A percentile compares a stretch with the other conserved stretches of the same genome.
These are phyloP conservation scores for Ceratobasidium theobromae DNA, from an alignment of 1,284 basidiomycete genomes.

Conservation along the genomic window DNA sequence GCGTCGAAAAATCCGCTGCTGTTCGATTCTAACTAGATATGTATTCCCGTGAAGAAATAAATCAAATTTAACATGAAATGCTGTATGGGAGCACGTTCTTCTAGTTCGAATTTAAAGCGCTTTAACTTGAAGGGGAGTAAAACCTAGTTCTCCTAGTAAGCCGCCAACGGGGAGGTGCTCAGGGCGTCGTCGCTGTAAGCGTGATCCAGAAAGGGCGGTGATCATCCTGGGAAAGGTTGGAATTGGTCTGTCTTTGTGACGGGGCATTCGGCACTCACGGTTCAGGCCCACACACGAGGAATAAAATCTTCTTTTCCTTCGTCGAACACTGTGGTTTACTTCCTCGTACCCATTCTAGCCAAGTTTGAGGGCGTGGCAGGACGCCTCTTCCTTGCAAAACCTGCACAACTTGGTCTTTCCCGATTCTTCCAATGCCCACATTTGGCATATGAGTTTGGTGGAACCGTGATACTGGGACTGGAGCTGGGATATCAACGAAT, in stretches of 20 bases:
- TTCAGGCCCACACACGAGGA: slow-evolving; percentile 37
- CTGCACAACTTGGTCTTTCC: slow-evolving; percentile 19
- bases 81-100: not conserved
- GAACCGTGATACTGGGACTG: not conserved
- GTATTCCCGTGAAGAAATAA: slow-evolving; percentile 24
- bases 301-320: slow-evolving; percentile 34
- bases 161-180: slow-evolving; percentile 32
- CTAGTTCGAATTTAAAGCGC: slow-evolving; percentile 20
- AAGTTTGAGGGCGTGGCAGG: slow-evolving; percentile 18
- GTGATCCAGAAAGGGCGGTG: slow-evolving; percentile 33
- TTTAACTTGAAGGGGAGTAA: slow-evolving; percentile 30
- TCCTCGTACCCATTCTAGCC: slow-evolving; percentile 32
- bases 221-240: slow-evolving; percentile 33
- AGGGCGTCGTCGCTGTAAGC: slow-evolving; percentile 13
- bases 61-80: slow-evolving; percentile 14
- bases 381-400: slow-evolving; percentile 30
- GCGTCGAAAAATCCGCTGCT: slow-evolving; percentile 84
- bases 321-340: slow-evolving; percentile 10
- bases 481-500: slow-evolving; percentile 33
- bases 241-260: not conserved
- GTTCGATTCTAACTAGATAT: slow-evolving; percentile 68
- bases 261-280: slow-evolving; percentile 31
- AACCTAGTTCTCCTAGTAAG: slow-evolving; percentile 34
- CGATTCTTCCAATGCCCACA: slow-evolving; percentile 31
- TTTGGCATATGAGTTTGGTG: not conserved